Evolutionary conservation across 2,329 filamentous ascomycete species (phyloP).

Genomic region (Aureobasidium sp.): DNA sequence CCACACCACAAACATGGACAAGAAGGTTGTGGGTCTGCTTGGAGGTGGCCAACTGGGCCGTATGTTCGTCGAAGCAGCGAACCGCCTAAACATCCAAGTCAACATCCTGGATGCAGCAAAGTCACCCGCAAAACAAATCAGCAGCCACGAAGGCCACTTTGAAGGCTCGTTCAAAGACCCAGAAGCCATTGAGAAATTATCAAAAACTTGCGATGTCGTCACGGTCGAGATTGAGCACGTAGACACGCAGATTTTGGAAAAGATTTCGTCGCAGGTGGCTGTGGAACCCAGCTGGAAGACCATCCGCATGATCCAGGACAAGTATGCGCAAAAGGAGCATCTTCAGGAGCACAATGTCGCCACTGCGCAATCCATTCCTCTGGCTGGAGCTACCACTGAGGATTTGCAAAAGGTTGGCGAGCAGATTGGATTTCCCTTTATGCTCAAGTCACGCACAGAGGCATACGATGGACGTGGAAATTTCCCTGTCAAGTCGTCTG

Average conservation of each 20-base stretch:
- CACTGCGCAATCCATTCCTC: conserved; percentile 62
- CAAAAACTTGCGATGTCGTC: conserved; percentile 67
- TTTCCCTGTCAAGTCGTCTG: conserved; percentile 54
- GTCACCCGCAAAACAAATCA: conserved; percentile 80
- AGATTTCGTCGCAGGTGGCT: conserved; percentile 62
- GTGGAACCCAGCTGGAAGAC: conserved; percentile 78
- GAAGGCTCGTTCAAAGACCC: conserved; percentile 83
- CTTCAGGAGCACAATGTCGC: conserved; percentile 61
- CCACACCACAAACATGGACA: conserved; percentile 20
- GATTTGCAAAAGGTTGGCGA: conserved; percentile 58
- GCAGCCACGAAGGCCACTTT: conserved; percentile 65
- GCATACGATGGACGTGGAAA: conserved; percentile 88
- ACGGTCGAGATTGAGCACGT: conserved; percentile 96
- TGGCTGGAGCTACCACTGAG: conserved; percentile 52
- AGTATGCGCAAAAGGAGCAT: conserved; percentile 82
- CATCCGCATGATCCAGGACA: conserved; percentile 85
- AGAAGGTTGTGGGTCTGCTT: conserved; percentile 33
- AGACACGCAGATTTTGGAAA: conserved; percentile 80
- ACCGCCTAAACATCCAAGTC: conserved; percentile 67
- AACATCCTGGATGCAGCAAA: conserved; percentile 71
- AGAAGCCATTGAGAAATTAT: conserved; percentile 71
- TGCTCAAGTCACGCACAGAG: conserved; percentile 85
- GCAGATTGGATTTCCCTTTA: conserved; percentile 72
- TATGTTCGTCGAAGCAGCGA: conserved; percentile 89
- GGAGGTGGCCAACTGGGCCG: conserved; percentile 63